A percentile compares a stretch with the other conserved stretches of the same genome.
Evolutionary conservation across 2,329 filamentous ascomycete genomes (phyloP).

Genomic region (Ophiostoma sp.): DNA sequence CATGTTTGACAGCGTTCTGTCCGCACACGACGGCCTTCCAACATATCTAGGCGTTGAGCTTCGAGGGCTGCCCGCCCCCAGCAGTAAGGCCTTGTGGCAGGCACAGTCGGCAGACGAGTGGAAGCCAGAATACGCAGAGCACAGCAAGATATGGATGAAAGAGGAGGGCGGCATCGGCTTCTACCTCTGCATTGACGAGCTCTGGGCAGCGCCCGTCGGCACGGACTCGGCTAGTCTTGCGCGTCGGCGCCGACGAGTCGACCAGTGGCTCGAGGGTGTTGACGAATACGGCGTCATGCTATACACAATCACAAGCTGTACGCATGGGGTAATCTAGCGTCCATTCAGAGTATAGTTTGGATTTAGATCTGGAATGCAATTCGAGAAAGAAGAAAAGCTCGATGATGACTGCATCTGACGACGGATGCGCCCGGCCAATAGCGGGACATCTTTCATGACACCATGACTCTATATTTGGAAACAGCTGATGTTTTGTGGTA

Average conservation of each 20-base stretch:
- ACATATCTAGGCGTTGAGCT: slow-evolving; percentile 38
- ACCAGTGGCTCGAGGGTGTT: slow-evolving; percentile 45
- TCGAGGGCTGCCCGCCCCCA: background rate
- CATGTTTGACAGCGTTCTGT: slow-evolving; percentile 48
- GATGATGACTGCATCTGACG: background rate
- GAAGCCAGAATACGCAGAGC: background rate
- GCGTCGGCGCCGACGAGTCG: slow-evolving; percentile 35
- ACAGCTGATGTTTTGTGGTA: background rate
- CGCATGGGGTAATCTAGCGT: slow-evolving; percentile 31
- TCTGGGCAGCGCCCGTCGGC: slow-evolving; percentile 42
- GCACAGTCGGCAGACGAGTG: background rate
- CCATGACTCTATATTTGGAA: background rate
- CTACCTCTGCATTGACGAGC: slow-evolving; percentile 41
- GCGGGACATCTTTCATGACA: background rate
- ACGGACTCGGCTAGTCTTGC: slow-evolving; percentile 33
- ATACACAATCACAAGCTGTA: slow-evolving; percentile 45
- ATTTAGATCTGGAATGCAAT: no score
- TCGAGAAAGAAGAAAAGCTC: background rate
- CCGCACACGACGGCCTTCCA: slow-evolving; percentile 39
- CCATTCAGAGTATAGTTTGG: no score
- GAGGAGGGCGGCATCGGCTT: background rate
- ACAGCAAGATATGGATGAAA: background rate
- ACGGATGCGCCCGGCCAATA: background rate
- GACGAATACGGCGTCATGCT: slow-evolving; percentile 53
- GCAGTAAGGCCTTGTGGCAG: background rate